Evolutionary conservation across 768 basidiomycete species (phyloP).

Genomic region (Piloderma croceum): DNA sequence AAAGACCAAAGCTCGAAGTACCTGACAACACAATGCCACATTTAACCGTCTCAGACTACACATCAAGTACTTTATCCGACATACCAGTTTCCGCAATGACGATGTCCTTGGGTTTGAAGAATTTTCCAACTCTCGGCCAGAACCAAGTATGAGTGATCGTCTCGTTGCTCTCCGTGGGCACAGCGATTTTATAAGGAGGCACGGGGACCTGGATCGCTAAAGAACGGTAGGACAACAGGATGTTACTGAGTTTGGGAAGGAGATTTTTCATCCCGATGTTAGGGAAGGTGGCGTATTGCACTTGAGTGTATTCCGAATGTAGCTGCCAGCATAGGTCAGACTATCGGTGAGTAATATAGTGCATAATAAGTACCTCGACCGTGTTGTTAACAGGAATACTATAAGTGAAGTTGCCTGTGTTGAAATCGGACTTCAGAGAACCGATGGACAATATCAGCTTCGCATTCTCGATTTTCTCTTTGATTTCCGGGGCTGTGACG

Average conservation of each 20-base stretch:
- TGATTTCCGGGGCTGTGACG: constrained; percentile 59
- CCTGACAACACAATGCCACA: constrained; percentile 34
- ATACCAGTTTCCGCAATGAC: constrained; percentile 83
- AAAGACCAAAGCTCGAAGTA: constrained; percentile 79
- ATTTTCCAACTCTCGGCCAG: constrained; percentile 73
- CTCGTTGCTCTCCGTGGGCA: constrained; percentile 47
- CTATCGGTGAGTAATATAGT: background rate
- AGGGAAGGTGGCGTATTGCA: constrained; percentile 59
- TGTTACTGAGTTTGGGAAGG: constrained; percentile 64
- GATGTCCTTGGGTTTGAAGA: constrained; percentile 69
- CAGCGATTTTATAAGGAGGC: constrained; percentile 31
- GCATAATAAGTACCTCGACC: constrained; percentile 50
- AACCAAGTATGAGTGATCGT: constrained; percentile 74
- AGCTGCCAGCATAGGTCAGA: constrained; percentile 37
- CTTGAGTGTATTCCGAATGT: constrained; percentile 67
- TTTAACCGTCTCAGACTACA: too few relatives aligned
- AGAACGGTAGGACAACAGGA: constrained; percentile 37
- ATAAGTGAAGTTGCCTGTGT: constrained; percentile 84
- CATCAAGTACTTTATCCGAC: background rate
- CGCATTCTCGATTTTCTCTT: constrained; percentile 66
- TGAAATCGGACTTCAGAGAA: constrained; percentile 71
- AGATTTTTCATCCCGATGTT: constrained; percentile 72
- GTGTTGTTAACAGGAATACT: constrained; percentile 52
- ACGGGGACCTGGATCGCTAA: constrained; percentile 41
- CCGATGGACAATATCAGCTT: constrained; percentile 76